Evolutionary conservation across 2,329 filamentous ascomycete genomes (phyloP).

Genomic region (Diaporthe australafricana): DNA sequence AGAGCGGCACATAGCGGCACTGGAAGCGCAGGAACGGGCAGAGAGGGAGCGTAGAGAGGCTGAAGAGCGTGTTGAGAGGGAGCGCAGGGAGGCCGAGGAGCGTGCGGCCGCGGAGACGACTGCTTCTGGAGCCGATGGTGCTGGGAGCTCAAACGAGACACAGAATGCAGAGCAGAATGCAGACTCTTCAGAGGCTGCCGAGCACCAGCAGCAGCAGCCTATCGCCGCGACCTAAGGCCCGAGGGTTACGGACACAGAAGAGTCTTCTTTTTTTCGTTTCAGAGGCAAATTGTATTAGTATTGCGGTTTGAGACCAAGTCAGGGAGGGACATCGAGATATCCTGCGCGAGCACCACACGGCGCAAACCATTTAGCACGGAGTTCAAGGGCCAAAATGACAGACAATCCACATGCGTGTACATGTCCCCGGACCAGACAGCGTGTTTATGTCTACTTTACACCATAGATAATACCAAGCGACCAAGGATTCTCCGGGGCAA

Average conservation of each 20-base stretch:
- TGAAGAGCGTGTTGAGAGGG: constrained; percentile 52
- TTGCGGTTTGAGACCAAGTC: background rate
- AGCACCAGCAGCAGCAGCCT: constrained; percentile 32
- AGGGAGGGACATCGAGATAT: constrained; percentile 30
- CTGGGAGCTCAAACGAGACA: constrained; percentile 10
- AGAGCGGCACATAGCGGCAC: constrained; percentile 71
- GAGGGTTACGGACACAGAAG: too few relatives aligned
- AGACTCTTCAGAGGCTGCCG: background rate
- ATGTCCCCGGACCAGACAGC: too few relatives aligned
- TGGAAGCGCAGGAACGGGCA: constrained; percentile 63
- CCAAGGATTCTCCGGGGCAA: too few relatives aligned
- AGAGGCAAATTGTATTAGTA: constrained; percentile 25
- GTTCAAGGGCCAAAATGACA: constrained; percentile 11
- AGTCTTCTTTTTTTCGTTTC: background rate
- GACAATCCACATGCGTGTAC: background rate
- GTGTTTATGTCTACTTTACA: background rate
- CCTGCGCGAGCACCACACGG: constrained; percentile 21
- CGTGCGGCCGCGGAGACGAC: constrained; percentile 44
- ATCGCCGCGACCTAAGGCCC: constrained; percentile 10
- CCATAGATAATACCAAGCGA: constrained; percentile 9
- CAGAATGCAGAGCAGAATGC: constrained; percentile 3
- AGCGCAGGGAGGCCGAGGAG: constrained; percentile 46
- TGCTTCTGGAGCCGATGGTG: constrained; percentile 37
- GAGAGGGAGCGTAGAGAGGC: constrained; percentile 58
- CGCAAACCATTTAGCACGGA: constrained; percentile 33